A percentile compares a stretch with the other conserved stretches of the same genome.
These are phyloP conservation scores for Parietichytrium sp. DNA, from an alignment of 108 stramenopile genomes.

Conservation along the genomic window DNA sequence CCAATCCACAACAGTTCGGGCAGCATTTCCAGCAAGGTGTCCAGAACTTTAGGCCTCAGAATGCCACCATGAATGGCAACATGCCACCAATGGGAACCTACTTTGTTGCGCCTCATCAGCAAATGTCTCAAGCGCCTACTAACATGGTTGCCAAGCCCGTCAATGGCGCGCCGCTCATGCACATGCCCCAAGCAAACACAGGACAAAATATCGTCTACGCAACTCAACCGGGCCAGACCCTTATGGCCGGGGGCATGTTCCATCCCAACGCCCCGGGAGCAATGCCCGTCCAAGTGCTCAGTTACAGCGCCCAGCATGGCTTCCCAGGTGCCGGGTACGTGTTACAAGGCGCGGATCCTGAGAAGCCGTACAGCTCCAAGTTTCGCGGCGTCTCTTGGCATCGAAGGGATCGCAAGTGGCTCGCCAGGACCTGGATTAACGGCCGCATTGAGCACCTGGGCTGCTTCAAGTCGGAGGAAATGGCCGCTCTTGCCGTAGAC, in stretches of 20 bases:
- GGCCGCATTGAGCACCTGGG: constrained; percentile 27
- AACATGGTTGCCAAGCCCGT: no score
- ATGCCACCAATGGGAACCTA: no score
- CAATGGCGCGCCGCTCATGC: no score
- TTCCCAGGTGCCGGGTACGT: neutral
- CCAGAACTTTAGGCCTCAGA: no score
- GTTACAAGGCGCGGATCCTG: neutral
- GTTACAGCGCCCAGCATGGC: neutral
- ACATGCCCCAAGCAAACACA: neutral
- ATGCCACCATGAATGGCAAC: no score
- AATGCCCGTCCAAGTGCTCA: neutral
- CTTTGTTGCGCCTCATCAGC: no score
- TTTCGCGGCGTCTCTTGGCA: constrained; percentile 34
- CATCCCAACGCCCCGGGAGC: neutral
- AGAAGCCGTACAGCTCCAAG: constrained; percentile 29
- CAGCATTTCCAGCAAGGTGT: no score
- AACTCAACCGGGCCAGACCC: neutral
- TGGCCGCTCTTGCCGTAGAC: constrained; percentile 35
- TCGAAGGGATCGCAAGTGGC: constrained; percentile 38
- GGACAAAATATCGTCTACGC: neutral
- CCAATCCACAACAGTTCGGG: no score
- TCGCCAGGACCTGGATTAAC: constrained; percentile 32
- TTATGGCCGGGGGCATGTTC: neutral
- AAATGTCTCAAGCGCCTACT: no score
- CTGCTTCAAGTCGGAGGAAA: neutral